Evolutionary conservation across 2,329 filamentous ascomycete genomes (phyloP), one percentile per base, ranked within the genome.

Genomic region (Fusarium sp.): DNA sequence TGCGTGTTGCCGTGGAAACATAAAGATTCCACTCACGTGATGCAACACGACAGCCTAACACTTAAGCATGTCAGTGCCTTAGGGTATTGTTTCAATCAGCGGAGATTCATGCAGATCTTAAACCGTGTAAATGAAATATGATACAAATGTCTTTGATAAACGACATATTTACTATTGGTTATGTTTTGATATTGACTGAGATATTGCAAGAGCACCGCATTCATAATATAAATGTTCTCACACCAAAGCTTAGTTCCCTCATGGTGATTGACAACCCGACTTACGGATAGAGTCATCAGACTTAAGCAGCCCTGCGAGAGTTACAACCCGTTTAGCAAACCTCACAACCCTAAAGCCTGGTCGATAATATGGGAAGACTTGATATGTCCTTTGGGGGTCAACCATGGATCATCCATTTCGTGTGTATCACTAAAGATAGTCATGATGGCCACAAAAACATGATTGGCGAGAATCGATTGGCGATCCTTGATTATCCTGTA

Each of bases 1-100:
- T 49, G 4, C 7, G 48, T 64, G 71, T 73, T 73, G 71, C 71
- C 56, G 70, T 70, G 66, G 71, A 71, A 74, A 73, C 71, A 72
- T 53, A 1, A 1, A 33, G 6, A 10, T 3, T 1, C 2, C 0
- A 1, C 11, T 72, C 71, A 73, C 71, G 71, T 73, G 71, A 73
- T 7, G 23, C 3, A 15, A 6, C 6, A 31, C 58, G 3, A 35
- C n/a, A 21, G 33, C 39, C 50, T n/a, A 45, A 50, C 18, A 21
- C 7, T 36, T 35, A 18, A 31, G 29, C 29, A 37, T 63, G n/a
- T 43, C 31, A 63, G 49, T 33, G 9, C n/a, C n/a, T n/a, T n/a
- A n/a, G n/a, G n/a, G n/a, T n/a, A n/a, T 9, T 63, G 40, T 63
- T 63, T 46, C 51, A 58, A 33, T 18, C 17, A 43, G 18, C 29